Percentiles rank a stretch among this genome's conserved stretches.
Evolutionary conservation across 2,329 filamentous ascomycete species (phyloP).

Genomic region (Tetracladium maxilliforme): DNA sequence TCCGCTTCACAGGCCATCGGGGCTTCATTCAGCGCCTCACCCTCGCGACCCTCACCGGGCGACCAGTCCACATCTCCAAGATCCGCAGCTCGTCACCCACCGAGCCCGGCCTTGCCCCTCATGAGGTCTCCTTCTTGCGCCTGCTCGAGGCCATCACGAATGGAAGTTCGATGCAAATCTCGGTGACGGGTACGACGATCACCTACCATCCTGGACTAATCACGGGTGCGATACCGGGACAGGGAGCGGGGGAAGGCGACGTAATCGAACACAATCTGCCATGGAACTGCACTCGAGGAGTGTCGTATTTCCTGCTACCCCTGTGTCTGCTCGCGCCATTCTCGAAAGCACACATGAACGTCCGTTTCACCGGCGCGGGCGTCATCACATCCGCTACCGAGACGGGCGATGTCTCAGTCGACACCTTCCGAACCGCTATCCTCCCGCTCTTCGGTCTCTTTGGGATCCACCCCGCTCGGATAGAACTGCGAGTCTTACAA

Average conservation of each 20-base stretch:
- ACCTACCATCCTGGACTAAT: constrained; percentile 88
- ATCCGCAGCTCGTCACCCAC: constrained; percentile 81
- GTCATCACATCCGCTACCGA: constrained; percentile 83
- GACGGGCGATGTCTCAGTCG: constrained; percentile 75
- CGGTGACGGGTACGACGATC: constrained; percentile 86
- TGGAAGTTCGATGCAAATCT: constrained; percentile 88
- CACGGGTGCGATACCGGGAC: constrained; percentile 65
- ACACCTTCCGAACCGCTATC: constrained; percentile 85
- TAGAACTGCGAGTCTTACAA: constrained; percentile 72
- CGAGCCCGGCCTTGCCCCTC: constrained; percentile 74
- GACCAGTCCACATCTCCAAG: constrained; percentile 80
- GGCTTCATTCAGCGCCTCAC: constrained; percentile 74
- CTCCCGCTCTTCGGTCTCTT: constrained; percentile 83
- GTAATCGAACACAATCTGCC: constrained; percentile 73
- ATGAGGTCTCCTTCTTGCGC: constrained; percentile 91
- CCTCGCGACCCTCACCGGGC: constrained; percentile 80
- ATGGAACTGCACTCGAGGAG: constrained; percentile 59
- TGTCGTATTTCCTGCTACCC: constrained; percentile 85
- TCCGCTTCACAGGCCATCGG: constrained; percentile 75
- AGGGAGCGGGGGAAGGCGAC: constrained; percentile 54
- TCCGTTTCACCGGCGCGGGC: constrained; percentile 77
- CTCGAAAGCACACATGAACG: constrained; percentile 79
- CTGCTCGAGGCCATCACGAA: constrained; percentile 92
- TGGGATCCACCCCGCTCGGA: constrained; percentile 63
- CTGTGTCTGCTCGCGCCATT: constrained; percentile 87